Percentiles rank a stretch among this genome's conserved stretches.
These are phyloP conservation scores for Phylloporus sp. DNA, from an alignment of 768 basidiomycete species.

Conservation along the genomic window DNA sequence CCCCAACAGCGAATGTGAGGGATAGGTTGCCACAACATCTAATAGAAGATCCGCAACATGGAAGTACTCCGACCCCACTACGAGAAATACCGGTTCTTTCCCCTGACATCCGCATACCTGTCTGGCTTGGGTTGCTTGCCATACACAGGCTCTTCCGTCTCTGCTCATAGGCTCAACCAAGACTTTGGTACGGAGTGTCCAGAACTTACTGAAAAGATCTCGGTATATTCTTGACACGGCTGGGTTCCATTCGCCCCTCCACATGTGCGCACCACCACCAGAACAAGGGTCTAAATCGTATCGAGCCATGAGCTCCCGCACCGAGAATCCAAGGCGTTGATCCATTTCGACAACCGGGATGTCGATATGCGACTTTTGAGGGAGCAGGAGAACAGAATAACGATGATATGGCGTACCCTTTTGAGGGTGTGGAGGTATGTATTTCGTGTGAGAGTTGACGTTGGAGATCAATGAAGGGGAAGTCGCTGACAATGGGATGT, in stretches of 20 bases:
- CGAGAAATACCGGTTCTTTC: constrained; percentile 27
- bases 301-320: constrained; percentile 54
- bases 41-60: not conserved
- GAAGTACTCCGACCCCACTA: constrained; percentile 3
- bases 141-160: constrained; percentile 20
- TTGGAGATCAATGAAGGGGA: constrained; percentile 37
- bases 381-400: constrained; percentile 72
- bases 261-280: constrained; percentile 80
- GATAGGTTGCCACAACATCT: not conserved
- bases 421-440: constrained; percentile 90
- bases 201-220: constrained; percentile 59
- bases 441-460: constrained; percentile 58
- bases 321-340: constrained; percentile 57
- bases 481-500: constrained; percentile 70
- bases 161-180: constrained; percentile 8
- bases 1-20: no score
- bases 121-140: constrained; percentile 29
- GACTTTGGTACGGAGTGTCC: not conserved
- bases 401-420: constrained; percentile 88
- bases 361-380: constrained; percentile 49
- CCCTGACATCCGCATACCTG: constrained; percentile 26
- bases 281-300: constrained; percentile 48
- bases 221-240: constrained; percentile 61
- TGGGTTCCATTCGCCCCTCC: constrained; percentile 71
- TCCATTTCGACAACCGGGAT: constrained; percentile 44